Percentiles rank a stretch among this genome's conserved stretches.
phyloP scores from a whole-genome alignment of 805 yeast species.

The Candida sphagnicola region DNA sequence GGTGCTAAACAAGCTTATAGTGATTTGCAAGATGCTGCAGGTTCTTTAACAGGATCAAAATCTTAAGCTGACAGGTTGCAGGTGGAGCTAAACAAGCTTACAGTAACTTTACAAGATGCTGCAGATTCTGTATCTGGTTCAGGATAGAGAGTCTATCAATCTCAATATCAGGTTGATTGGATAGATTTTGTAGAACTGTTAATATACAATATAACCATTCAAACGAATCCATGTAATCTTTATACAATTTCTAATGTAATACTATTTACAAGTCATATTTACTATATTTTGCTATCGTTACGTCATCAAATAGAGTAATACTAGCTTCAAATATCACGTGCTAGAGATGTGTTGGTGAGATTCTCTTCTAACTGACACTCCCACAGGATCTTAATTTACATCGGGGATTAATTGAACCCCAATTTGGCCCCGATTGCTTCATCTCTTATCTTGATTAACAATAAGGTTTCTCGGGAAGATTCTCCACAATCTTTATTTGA shows the following conservation, averaged over 20 bases:
- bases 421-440: conserved; percentile 31
- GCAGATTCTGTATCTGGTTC: too few species aligned
- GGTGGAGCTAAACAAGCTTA: too few species aligned
- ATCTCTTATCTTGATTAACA: conserved; percentile 33
- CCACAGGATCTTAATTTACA: conserved; percentile 38
- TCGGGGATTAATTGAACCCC: conserved; percentile 40
- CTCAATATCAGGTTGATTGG: neutral
- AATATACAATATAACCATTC: too few species aligned
- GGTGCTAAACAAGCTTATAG: conserved; percentile 35
- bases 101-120: too few species aligned
- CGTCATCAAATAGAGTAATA: conserved; percentile 19
- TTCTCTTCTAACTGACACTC: conserved; percentile 41
- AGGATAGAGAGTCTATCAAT: too few species aligned
- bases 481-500: conserved; percentile 22
- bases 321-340: conserved; percentile 35
- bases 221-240: neutral
- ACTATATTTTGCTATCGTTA: neutral
- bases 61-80: too few species aligned
- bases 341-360: conserved; percentile 42
- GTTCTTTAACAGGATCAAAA: too few species aligned
- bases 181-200: too few species aligned
- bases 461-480: conserved; percentile 22
- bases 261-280: neutral
- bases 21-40: conserved; percentile 21
- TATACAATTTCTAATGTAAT: neutral